Evolutionary conservation across 768 basidiomycete species (phyloP).

Genomic region (Mycena capillaripes): DNA sequence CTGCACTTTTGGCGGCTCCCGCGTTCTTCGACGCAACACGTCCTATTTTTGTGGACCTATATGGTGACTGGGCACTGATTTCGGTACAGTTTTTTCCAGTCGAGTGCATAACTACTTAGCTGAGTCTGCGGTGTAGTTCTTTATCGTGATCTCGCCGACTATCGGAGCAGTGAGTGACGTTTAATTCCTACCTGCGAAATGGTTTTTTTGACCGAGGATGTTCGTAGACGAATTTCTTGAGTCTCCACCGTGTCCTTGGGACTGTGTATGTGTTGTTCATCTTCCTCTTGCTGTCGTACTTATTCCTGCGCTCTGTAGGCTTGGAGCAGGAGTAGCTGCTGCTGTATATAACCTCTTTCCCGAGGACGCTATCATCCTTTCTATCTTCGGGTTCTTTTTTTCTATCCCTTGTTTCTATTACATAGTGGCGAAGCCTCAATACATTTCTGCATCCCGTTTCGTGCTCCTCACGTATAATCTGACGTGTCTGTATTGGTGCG

Average conservation of each 20-base stretch:
- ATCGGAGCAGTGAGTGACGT: conserved; percentile 78
- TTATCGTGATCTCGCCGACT: conserved; percentile 92
- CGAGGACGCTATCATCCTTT: conserved; percentile 79
- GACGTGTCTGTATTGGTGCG: conserved; percentile 80
- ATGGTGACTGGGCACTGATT: conserved; percentile 97
- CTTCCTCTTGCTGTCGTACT: background rate
- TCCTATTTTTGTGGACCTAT: conserved; percentile 82
- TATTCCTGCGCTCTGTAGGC: conserved; percentile 55
- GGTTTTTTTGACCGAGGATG: conserved; percentile 26
- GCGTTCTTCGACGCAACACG: conserved; percentile 89
- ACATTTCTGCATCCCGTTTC: conserved; percentile 83
- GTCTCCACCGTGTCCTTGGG: conserved; percentile 86
- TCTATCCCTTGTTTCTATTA: conserved; percentile 96
- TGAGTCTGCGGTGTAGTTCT: conserved; percentile 64
- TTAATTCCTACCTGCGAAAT: background rate
- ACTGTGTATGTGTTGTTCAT: conserved; percentile 74
- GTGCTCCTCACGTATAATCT: conserved; percentile 92
- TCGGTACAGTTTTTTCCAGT: conserved; percentile 66
- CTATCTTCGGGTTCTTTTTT: conserved; percentile 89
- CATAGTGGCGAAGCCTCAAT: conserved; percentile 83
- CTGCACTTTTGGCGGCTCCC: conserved; percentile 86
- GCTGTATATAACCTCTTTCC: conserved; percentile 81
- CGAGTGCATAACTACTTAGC: background rate
- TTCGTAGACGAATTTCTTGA: conserved; percentile 86
- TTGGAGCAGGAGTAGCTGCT: conserved; percentile 85